Evolutionary conservation across 305 asterid genomes (phyloP).

Genomic region (Fraxinus dipetala): DNA sequence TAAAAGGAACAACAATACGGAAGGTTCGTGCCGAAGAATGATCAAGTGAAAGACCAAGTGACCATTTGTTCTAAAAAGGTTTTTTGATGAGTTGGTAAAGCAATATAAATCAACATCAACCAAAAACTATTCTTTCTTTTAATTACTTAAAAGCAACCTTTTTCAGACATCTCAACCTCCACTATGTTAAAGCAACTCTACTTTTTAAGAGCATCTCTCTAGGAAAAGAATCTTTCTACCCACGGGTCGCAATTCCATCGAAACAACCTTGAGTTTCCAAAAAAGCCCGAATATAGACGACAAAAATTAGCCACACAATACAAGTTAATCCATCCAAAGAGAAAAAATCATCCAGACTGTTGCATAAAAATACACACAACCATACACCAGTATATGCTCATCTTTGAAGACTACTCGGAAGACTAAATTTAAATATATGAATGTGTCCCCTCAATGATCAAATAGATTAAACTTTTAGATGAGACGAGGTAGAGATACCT

Average conservation of each 20-base stretch:
- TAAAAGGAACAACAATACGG: background rate
- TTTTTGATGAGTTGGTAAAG: background rate
- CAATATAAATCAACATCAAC: background rate
- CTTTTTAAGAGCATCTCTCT: slow-evolving; percentile 19
- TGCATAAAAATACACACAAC: background rate
- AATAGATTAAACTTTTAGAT: background rate
- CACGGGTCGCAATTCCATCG: background rate
- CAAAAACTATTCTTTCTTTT: background rate
- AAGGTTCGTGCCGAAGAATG: background rate
- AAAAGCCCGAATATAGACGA: background rate
- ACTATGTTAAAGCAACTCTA: slow-evolving; percentile 30
- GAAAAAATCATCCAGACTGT: background rate
- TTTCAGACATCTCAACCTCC: background rate
- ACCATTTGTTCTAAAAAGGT: background rate
- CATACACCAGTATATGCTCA: background rate
- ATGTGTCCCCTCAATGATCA: background rate
- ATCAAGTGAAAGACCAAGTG: background rate
- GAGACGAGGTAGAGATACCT: background rate
- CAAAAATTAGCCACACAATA: background rate
- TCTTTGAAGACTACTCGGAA: background rate
- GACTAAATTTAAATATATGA: background rate
- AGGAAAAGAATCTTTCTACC: background rate
- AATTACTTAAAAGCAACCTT: background rate
- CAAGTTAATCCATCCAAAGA: background rate
- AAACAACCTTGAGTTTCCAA: background rate